These are phyloP conservation scores for Saccharomyces hybrid DNA, from an alignment of 1,139 yeast species.

Conservation along the genomic window DNA sequence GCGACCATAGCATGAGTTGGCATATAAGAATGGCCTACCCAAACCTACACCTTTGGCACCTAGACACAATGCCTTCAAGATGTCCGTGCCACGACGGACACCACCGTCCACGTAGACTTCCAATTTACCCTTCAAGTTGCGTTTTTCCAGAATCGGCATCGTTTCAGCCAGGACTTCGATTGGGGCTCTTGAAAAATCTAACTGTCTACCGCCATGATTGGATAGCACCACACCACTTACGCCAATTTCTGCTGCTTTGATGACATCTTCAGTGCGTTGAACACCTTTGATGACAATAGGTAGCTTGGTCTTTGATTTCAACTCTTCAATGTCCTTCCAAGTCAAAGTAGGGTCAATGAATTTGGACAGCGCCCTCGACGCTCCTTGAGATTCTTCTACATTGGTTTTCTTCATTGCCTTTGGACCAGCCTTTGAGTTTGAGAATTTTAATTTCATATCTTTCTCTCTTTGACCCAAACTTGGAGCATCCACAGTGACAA, in stretches of 20 bases:
- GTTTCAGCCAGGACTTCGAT: constrained; percentile 61
- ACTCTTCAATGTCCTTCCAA: constrained; percentile 43
- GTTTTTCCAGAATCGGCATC: constrained; percentile 45
- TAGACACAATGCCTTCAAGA: constrained; percentile 58
- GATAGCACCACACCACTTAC: constrained; percentile 67
- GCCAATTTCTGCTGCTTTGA: constrained; percentile 62
- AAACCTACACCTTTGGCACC: constrained; percentile 75
- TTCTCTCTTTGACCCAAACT: constrained; percentile 88
- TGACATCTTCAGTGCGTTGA: constrained; percentile 59
- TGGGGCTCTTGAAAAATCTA: constrained; percentile 62
- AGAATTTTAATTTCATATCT: constrained; percentile 49
- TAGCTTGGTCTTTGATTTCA: constrained; percentile 37
- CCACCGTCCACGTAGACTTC: constrained; percentile 49
- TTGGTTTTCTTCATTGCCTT: constrained; percentile 31
- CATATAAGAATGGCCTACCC: constrained; percentile 66
- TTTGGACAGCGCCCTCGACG: constrained; percentile 76
- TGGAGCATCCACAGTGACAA: constrained; percentile 91
- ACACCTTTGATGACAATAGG: constrained; percentile 59
- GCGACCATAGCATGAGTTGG: constrained; percentile 66
- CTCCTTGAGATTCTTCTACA: constrained; percentile 59
- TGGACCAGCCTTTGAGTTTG: constrained; percentile 35
- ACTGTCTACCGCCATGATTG: constrained; percentile 71
- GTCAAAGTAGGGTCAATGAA: constrained; percentile 72
- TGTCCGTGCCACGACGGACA: constrained; percentile 57
- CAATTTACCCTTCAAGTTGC: constrained; percentile 42